A percentile compares a stretch with the other conserved stretches of the same genome.
These are phyloP conservation scores for Clonostachys rhizophaga DNA, from an alignment of 2,329 filamentous ascomycete genomes.

Conservation along the genomic window DNA sequence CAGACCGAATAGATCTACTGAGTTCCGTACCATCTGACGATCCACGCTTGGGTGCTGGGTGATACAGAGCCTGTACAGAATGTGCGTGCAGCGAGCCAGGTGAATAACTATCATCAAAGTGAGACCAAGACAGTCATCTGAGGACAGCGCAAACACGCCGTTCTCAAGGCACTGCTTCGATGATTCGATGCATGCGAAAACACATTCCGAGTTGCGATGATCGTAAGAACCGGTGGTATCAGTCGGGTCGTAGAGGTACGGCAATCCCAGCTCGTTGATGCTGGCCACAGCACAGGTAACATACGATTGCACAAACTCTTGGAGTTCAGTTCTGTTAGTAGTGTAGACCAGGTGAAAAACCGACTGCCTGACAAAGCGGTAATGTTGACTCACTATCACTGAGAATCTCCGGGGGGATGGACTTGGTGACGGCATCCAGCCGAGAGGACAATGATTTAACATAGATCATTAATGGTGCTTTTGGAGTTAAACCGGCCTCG, in stretches of 20 bases:
- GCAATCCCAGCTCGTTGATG: constrained; percentile 24
- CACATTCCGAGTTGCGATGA: constrained; percentile 11
- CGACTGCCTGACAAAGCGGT: not conserved
- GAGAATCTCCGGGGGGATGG: too few relatives aligned
- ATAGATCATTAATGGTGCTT: constrained; percentile 14
- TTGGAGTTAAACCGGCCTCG: not conserved
- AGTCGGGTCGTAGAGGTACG: constrained; percentile 6
- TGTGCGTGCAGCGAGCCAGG: constrained; percentile 23
- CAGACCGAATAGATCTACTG: constrained; percentile 21
- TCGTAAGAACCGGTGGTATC: constrained; percentile 7
- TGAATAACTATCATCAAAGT: constrained; percentile 10
- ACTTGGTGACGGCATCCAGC: too few relatives aligned
- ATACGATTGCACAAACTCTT: constrained; percentile 15
- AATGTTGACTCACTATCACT: too few relatives aligned
- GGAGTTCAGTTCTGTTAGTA: constrained; percentile 15
- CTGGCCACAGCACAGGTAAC: constrained; percentile 26
- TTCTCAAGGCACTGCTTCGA: too few relatives aligned
- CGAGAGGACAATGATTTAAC: not conserved
- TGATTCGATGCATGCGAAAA: constrained; percentile 18
- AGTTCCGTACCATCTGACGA: constrained; percentile 22
- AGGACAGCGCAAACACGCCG: too few relatives aligned
- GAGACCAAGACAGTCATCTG: too few relatives aligned
- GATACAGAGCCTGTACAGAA: constrained; percentile 30
- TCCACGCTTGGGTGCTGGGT: constrained; percentile 29
- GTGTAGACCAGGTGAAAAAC: not conserved